Percentiles rank a stretch among this genome's conserved stretches.
phyloP scores from a whole-genome alignment of 306 rosid species.

The Vigna nakashimae region DNA sequence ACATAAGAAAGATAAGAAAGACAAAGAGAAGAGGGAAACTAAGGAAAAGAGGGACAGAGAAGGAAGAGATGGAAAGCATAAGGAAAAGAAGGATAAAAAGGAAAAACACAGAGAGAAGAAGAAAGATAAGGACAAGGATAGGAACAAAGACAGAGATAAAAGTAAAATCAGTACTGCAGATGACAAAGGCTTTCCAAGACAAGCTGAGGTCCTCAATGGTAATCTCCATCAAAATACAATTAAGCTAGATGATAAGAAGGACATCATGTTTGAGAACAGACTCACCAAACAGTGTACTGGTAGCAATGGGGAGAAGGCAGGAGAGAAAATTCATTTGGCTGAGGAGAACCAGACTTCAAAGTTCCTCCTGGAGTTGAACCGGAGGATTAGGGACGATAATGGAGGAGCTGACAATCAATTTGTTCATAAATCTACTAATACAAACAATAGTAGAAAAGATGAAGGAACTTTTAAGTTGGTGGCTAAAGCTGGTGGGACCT shows the following conservation, averaged over 20 bases:
- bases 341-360: constrained; percentile 64
- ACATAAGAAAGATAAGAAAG: constrained; percentile 80
- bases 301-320: constrained; percentile 63
- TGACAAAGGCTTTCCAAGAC: constrained; percentile 62
- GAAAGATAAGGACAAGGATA: constrained; percentile 57
- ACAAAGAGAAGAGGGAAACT: constrained; percentile 74
- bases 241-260: constrained; percentile 52
- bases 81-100: constrained; percentile 80
- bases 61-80: constrained; percentile 71
- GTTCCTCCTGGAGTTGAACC: constrained; percentile 64
- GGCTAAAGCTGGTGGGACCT: constrained; percentile 57
- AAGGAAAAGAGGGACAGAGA: constrained; percentile 81
- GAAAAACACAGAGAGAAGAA: constrained; percentile 71
- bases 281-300: constrained; percentile 54
- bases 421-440: constrained; percentile 55
- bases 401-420: constrained; percentile 56
- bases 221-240: constrained; percentile 58
- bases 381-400: constrained; percentile 65
- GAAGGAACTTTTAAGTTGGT: constrained; percentile 67
- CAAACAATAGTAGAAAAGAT: constrained; percentile 57
- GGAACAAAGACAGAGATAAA: constrained; percentile 59
- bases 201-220: constrained; percentile 50
- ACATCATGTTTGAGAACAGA: constrained; percentile 54
- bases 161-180: constrained; percentile 54
- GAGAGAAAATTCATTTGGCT: constrained; percentile 56